phyloP scores from a whole-genome alignment of 176 grass and related monocot genomes.

The maize (Zea mays) region Zm-B73-REFERENCE-NAM-5.0 NC_050102.1:170880501-170881000 shows the following conservation, averaged over 20 bases:
- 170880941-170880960: too few species aligned
- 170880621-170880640: background rate
- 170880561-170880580: conserved; percentile 18
- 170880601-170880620: background rate
- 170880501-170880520: conserved; percentile 26
- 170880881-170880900: too few species aligned
- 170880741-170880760: background rate
- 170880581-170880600: background rate
- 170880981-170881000: too few species aligned
- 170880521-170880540: background rate
- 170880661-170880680: background rate
- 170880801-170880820: too few species aligned
- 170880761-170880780: background rate
- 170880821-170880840: too few species aligned
- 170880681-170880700: background rate
- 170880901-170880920: too few species aligned
- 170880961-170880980: too few species aligned
- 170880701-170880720: background rate
- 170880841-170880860: too few species aligned
- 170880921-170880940: too few species aligned
- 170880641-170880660: background rate
- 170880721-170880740: background rate
- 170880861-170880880: too few species aligned
- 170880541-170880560: background rate
- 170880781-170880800: too few species aligned